phyloP scores from a whole-genome alignment of 225 moss, liverwort and hornwort genomes.

The Thuidium tamariscinum region DNA sequence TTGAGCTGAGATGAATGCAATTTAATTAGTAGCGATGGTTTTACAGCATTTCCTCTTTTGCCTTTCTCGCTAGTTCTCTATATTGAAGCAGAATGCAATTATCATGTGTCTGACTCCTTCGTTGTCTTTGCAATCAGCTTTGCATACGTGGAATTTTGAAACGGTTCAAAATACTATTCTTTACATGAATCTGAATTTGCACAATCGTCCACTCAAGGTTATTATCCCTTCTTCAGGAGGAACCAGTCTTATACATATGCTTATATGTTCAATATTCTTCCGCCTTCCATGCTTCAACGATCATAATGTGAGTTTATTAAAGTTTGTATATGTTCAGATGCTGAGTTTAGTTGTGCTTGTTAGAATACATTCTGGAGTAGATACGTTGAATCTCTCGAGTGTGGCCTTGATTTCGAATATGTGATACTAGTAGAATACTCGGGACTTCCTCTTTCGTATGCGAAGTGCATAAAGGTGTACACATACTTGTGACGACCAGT shows the following conservation, averaged over 20 bases:
- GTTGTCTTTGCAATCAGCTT: constrained; percentile 23
- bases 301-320: not conserved
- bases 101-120: not conserved
- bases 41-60: not conserved
- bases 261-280: not conserved
- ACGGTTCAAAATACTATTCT: constrained; percentile 61
- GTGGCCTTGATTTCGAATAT: not conserved
- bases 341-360: not conserved
- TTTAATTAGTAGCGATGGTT: not conserved
- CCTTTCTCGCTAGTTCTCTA: not conserved
- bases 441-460: not conserved
- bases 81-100: not conserved
- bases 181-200: constrained; percentile 53
- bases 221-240: not conserved
- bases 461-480: not conserved
- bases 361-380: not conserved
- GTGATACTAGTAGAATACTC: not conserved
- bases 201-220: constrained; percentile 58
- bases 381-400: not conserved
- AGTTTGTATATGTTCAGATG: not conserved
- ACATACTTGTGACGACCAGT: not conserved
- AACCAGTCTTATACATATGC: not conserved
- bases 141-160: constrained; percentile 51
- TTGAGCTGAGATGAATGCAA: not conserved
- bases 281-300: not conserved